Conservation (phyloP, 495 filamentous ascomycete species). For the Penicillium pancosmium region DNA sequence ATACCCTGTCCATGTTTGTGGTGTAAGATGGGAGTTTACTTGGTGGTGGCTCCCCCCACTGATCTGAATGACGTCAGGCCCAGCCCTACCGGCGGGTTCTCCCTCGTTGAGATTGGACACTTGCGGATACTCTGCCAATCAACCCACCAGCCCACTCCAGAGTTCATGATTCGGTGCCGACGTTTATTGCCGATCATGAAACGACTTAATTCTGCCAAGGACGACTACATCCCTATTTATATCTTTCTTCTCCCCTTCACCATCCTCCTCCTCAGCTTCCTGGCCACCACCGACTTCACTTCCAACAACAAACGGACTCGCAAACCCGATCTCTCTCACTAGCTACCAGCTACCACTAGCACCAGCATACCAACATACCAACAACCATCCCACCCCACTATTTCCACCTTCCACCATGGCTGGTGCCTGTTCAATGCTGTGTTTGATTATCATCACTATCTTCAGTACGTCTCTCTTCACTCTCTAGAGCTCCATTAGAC, state of each 20-base stretch:
- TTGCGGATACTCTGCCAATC: background rate
- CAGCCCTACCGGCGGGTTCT: conserved; percentile 15
- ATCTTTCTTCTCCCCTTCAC: conserved; percentile 37
- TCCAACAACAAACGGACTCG: conserved; percentile 7
- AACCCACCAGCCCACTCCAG: background rate
- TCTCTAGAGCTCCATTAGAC: background rate
- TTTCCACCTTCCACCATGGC: conserved; percentile 30
- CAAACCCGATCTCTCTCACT: background rate
- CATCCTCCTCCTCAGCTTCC: conserved; percentile 33
- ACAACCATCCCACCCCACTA: conserved; percentile 1
- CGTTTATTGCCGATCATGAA: conserved; percentile 34
- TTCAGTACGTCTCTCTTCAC: conserved; percentile 46
- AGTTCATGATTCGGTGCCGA: conserved; percentile 7
- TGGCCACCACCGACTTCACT: conserved; percentile 28
- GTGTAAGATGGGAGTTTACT: too few relatives aligned
- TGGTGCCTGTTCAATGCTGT: conserved; percentile 41
- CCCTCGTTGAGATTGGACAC: background rate
- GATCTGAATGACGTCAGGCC: conserved; percentile 12
- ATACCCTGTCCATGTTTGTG: too few relatives aligned
- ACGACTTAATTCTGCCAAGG: conserved; percentile 26
- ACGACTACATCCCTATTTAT: conserved; percentile 35
- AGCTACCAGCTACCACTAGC: background rate
- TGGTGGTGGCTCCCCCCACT: background rate
- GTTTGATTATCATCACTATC: conserved; percentile 60
- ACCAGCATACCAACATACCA: background rate